A percentile compares a stretch with the other conserved stretches of the same genome.
These are phyloP conservation scores for Dryas alaskensis DNA, from an alignment of 306 rosid genomes.

Conservation along the genomic window DNA sequence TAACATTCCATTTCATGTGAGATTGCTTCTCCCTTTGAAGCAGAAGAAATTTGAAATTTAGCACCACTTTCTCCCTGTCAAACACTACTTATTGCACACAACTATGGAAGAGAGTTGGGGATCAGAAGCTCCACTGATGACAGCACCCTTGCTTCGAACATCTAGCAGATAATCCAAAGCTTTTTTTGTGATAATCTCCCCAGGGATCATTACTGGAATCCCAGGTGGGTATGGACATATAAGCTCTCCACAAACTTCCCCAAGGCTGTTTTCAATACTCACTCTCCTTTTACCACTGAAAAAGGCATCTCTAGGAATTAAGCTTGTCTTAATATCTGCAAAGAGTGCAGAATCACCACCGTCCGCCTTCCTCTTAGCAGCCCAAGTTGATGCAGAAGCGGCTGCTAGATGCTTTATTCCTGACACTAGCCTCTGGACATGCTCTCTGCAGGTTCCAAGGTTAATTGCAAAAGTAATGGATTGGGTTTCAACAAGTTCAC, in stretches of 20 bases:
- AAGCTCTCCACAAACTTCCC: slow-evolving; percentile 78
- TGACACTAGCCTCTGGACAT: slow-evolving; percentile 56
- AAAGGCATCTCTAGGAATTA: slow-evolving; percentile 87
- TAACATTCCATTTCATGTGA: not conserved
- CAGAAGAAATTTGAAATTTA: not conserved
- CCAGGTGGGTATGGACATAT: slow-evolving; percentile 87
- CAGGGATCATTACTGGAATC: slow-evolving; percentile 73
- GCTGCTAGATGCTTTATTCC: slow-evolving; percentile 57
- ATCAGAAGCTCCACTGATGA: slow-evolving; percentile 72
- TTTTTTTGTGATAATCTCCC: slow-evolving; percentile 60
- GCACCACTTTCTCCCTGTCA: not conserved
- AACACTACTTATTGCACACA: slow-evolving; percentile 48
- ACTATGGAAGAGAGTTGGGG: slow-evolving; percentile 60
- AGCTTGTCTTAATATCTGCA: slow-evolving; percentile 41
- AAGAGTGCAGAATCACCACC: slow-evolving; percentile 35
- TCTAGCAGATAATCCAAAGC: slow-evolving; percentile 61
- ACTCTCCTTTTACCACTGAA: slow-evolving; percentile 61
- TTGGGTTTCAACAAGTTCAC: slow-evolving; percentile 74
- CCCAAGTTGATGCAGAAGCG: slow-evolving; percentile 21
- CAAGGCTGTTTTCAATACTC: slow-evolving; percentile 48
- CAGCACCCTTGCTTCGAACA: slow-evolving; percentile 56
- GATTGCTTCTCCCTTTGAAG: not conserved
- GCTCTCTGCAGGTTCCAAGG: slow-evolving; percentile 66
- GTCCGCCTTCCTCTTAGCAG: slow-evolving; percentile 25
- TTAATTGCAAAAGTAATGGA: slow-evolving; percentile 66